These are phyloP conservation scores for Daldinia loculata DNA, from an alignment of 495 filamentous ascomycete genomes.

Conservation along the genomic window DNA sequence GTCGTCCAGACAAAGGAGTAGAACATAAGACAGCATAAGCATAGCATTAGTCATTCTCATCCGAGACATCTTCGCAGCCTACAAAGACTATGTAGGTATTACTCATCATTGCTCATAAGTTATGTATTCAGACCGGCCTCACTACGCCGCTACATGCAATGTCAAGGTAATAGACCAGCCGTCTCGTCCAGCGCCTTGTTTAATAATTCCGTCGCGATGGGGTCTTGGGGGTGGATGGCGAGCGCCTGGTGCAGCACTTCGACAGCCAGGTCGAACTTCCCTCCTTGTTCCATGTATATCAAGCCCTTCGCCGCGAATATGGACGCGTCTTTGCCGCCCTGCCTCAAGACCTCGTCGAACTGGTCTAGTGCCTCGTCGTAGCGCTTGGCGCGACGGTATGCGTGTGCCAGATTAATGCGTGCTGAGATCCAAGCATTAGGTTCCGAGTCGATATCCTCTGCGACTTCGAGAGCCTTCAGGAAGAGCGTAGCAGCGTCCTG, in stretches of 20 bases:
- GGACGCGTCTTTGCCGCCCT: constrained; percentile 75
- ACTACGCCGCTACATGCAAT: neutral
- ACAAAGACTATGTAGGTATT: neutral
- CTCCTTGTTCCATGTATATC: constrained; percentile 71
- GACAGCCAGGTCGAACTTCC: constrained; percentile 71
- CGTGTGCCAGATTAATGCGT: constrained; percentile 88
- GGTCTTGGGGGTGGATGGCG: constrained; percentile 71
- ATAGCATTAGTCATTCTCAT: constrained; percentile 1
- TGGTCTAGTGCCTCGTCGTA: constrained; percentile 76
- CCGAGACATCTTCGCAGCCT: neutral
- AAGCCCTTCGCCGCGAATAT: constrained; percentile 79
- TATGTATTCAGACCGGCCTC: neutral
- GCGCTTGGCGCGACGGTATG: constrained; percentile 75
- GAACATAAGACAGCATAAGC: constrained; percentile 1
- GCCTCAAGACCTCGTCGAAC: constrained; percentile 82
- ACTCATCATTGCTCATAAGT: constrained; percentile 19
- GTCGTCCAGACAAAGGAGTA: neutral
- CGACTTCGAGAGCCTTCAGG: constrained; percentile 74
- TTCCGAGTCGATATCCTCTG: constrained; percentile 81
- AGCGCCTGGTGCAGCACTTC: constrained; percentile 77
- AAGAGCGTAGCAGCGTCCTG: constrained; percentile 78
- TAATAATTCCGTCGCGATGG: constrained; percentile 77
- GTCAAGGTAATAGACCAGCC: constrained; percentile 44
- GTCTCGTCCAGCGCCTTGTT: constrained; percentile 78
- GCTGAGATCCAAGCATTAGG: constrained; percentile 86